Conservation (phyloP, 1,284 basidiomycete species). For the Tremellales sp. region DNA sequence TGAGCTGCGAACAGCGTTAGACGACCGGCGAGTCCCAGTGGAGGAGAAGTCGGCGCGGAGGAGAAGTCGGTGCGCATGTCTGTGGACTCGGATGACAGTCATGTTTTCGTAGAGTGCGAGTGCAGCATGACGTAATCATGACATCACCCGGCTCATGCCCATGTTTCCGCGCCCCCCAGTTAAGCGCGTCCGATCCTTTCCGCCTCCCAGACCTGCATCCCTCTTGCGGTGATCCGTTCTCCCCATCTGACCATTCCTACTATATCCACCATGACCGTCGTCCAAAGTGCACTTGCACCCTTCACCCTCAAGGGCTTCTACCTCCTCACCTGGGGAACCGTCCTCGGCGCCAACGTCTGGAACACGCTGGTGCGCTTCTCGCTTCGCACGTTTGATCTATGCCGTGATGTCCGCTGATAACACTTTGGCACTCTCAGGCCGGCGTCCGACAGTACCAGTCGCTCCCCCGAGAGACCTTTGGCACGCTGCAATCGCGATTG, state of each 20-base stretch:
- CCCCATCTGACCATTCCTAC: not conserved
- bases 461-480: slow-evolving; percentile 63
- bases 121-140: too few relatives aligned
- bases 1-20: too few relatives aligned
- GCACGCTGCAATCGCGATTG: slow-evolving; percentile 66
- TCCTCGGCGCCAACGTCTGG: slow-evolving; percentile 46
- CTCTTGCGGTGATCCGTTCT: too few relatives aligned
- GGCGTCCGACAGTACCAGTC: slow-evolving; percentile 28
- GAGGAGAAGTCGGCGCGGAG: too few relatives aligned
- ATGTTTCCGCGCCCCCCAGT: too few relatives aligned
- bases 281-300: slow-evolving; percentile 37
- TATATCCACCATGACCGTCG: slow-evolving; percentile 23
- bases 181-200: too few relatives aligned
- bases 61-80: too few relatives aligned
- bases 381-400: not conserved
- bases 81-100: too few relatives aligned
- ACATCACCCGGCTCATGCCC: too few relatives aligned
- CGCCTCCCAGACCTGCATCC: too few relatives aligned
- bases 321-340: slow-evolving; percentile 47
- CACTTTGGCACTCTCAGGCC: slow-evolving; percentile 16
- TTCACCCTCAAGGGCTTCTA: slow-evolving; percentile 49
- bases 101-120: too few relatives aligned
- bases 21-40: too few relatives aligned
- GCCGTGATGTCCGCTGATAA: not conserved
- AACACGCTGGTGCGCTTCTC: slow-evolving; percentile 38